Evolutionary conservation across 176 grass and related monocot genomes (phyloP).

Genomic region (Puya raimondii): DNA sequence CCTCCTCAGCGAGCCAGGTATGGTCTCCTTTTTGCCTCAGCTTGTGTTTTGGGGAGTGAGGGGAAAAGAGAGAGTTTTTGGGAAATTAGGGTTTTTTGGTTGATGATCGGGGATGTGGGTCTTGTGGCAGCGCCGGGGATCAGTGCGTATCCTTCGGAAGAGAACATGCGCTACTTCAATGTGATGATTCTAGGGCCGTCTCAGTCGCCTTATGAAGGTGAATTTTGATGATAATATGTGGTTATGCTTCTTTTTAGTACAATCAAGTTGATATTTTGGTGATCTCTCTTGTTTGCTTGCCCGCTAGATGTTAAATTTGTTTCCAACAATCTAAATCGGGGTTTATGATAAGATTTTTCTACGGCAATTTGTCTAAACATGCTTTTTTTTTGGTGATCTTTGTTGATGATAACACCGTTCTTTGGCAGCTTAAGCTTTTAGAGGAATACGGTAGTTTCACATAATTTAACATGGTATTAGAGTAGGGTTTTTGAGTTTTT

Average conservation of each 20-base stretch:
- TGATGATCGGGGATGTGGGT: neutral
- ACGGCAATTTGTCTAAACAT: no score
- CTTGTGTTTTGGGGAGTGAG: neutral
- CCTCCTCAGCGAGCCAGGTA: conserved; percentile 20
- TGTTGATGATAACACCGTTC: no score
- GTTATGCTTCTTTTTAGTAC: neutral
- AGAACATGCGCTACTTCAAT: neutral
- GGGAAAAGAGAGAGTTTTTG: neutral
- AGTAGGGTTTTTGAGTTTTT: no score
- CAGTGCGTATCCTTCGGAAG: conserved; percentile 5
- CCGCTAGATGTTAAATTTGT: no score
- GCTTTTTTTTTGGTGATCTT: no score
- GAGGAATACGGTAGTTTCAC: no score
- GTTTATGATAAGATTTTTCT: no score
- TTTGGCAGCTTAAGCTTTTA: no score
- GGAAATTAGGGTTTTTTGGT: neutral
- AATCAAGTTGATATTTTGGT: neutral
- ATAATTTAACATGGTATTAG: no score
- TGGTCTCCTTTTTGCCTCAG: neutral
- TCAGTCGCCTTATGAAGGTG: conserved; percentile 15
- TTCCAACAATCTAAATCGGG: no score
- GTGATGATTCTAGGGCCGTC: conserved; percentile 6
- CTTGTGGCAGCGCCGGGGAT: conserved; percentile 3
- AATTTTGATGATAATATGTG: neutral
- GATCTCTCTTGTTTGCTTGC: neutral